A percentile compares a stretch with the other conserved stretches of the same genome.
phyloP scores from a whole-genome alignment of 257 asterid genomes.

The Solanum chmielewskii region DNA sequence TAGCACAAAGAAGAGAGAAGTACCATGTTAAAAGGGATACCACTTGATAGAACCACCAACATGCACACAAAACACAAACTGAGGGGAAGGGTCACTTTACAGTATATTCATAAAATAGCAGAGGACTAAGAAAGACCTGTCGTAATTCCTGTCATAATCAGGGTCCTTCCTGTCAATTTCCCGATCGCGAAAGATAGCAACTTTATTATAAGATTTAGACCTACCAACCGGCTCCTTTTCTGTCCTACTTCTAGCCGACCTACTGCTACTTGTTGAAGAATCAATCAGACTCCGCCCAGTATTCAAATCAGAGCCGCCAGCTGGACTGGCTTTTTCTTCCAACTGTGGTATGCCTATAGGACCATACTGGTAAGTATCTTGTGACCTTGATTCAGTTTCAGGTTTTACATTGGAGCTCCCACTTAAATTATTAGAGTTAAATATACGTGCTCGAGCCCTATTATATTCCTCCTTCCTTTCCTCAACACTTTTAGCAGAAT shows the following conservation, averaged over 20 bases:
- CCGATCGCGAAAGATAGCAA: slow-evolving; percentile 94
- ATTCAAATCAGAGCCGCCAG: slow-evolving; percentile 37
- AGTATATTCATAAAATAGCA: not conserved
- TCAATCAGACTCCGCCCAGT: slow-evolving; percentile 51
- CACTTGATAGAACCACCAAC: not conserved
- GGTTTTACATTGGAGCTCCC: slow-evolving; percentile 44
- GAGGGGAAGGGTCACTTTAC: not conserved
- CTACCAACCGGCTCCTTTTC: slow-evolving; percentile 75
- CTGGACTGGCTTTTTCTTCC: slow-evolving; percentile 42
- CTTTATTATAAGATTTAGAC: slow-evolving; percentile 53
- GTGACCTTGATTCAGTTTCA: slow-evolving; percentile 54
- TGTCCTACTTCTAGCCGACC: slow-evolving; percentile 59
- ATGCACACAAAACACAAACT: not conserved
- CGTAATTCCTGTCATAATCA: slow-evolving; percentile 87
- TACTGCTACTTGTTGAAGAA: slow-evolving; percentile 58
- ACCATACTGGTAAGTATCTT: slow-evolving; percentile 46
- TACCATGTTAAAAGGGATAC: not conserved
- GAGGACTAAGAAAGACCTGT: slow-evolving; percentile 37
- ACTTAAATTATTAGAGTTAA: slow-evolving; percentile 55
- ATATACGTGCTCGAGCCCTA: slow-evolving; percentile 95
- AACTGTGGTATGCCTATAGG: slow-evolving; percentile 30
- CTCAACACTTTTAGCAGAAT: slow-evolving; percentile 83
- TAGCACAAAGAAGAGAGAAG: not conserved
- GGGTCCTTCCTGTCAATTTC: slow-evolving; percentile 94
- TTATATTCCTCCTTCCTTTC: slow-evolving; percentile 97